phyloP scores from a whole-genome alignment of 208 protist genomes.

The Tritrichomonas musculus region DNA sequence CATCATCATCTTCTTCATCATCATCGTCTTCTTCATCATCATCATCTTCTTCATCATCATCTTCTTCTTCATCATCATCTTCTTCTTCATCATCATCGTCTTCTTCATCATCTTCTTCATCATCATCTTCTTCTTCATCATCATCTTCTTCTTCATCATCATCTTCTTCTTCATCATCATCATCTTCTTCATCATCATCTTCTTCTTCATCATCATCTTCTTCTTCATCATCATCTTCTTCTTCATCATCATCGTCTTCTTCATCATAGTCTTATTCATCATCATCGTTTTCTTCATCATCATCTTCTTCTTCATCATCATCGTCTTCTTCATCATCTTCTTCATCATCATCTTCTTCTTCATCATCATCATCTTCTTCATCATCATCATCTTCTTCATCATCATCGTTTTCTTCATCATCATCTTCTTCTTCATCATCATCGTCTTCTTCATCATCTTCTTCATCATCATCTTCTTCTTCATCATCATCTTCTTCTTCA shows the following conservation, averaged over 20 bases:
- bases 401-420: no score
- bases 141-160: background rate
- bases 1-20: background rate
- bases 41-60: background rate
- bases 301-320: no score
- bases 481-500: background rate
- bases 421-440: no score
- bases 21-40: no score
- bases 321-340: no score
- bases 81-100: no score
- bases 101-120: no score
- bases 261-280: no score
- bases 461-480: slow-evolving; percentile 6
- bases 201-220: slow-evolving; percentile 1
- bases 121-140: background rate
- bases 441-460: no score
- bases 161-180: background rate
- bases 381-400: background rate
- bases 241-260: no score
- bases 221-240: background rate
- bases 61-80: background rate
- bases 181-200: background rate
- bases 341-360: no score
- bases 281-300: no score
- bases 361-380: background rate